Evolutionary conservation across 2,329 filamentous ascomycete species (phyloP), one percentile per base, ranked within the genome.

Genomic region (Neurospora crassa): DNA sequence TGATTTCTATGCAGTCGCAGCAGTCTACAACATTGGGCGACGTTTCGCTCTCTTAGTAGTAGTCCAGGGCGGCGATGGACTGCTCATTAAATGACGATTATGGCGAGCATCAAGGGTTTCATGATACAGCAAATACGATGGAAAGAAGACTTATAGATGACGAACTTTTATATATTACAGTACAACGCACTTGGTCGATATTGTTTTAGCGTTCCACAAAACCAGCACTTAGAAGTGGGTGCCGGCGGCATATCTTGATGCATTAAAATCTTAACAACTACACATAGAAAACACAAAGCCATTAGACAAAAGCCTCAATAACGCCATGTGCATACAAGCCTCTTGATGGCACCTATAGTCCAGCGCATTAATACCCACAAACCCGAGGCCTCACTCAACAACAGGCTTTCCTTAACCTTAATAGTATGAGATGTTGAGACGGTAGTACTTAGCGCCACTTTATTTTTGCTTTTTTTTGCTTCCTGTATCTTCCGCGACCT

Each of bases 1-100:
- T 90, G 1, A 76, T 87, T 74, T 80, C 82, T 4, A 79, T 89
- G 76, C 87, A 88, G 75, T 78, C 80, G 41, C 68, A 73, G 71
- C 70, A 73, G 70, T 71, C 45, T 6, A 69, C 70, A 41, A 40
- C 72, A n/a, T 40, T 76, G 69, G 63, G 43, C 37, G 73, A 75
- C 67, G 73, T 76, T 67, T 69, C 70, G 53, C 53, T 63, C 24
- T 63, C 53, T 63, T 63, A 34, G 53, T 63, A 63, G 53, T 63
- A 63, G 53, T 63, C 14, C 3, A 11, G 29, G 34, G 37, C 53
- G 53, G 53, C 16, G 8, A 63, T 63, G 53, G 53, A 37, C 53
- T 37, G 53, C 53, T 63, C 7, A 29, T 63, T 37, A 8, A 10
- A n/a, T 29, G 53, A 63, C 53, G 18, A 37, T 11, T 8, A 34